Evolutionary conservation across 306 rosid genomes (phyloP).

Genomic region (Notholithocarpus densiflorus): DNA sequence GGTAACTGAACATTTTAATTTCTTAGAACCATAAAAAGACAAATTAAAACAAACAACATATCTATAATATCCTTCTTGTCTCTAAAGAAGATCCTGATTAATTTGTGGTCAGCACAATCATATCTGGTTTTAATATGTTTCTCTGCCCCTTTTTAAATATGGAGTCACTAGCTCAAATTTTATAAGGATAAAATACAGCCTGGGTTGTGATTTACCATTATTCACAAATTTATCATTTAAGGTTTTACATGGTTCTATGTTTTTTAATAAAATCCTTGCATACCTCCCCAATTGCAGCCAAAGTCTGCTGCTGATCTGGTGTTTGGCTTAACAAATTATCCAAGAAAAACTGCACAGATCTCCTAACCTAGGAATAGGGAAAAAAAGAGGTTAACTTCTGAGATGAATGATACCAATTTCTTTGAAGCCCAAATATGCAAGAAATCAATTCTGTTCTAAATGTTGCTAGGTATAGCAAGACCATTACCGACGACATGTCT

Average conservation of each 20-base stretch:
- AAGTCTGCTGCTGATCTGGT: slow-evolving; percentile 66
- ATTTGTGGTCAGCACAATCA: neutral
- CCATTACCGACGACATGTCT: slow-evolving; percentile 60
- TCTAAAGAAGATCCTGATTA: neutral
- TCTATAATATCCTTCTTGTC: neutral
- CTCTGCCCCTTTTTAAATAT: no score
- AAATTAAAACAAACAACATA: neutral
- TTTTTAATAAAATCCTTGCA: slow-evolving; percentile 10
- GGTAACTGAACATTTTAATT: no score
- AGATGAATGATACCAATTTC: neutral
- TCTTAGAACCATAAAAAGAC: no score
- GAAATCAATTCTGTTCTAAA: slow-evolving; percentile 4
- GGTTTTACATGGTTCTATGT: neutral
- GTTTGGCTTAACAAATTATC: slow-evolving; percentile 56
- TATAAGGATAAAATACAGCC: no score
- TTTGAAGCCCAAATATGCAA: neutral
- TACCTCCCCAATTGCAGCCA: slow-evolving; percentile 87
- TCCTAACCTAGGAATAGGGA: slow-evolving; percentile 51
- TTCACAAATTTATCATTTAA: neutral
- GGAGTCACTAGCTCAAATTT: no score
- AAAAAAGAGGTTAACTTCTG: slow-evolving; percentile 1
- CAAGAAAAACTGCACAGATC: slow-evolving; percentile 82
- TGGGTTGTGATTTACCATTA: no score
- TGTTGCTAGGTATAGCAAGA: neutral
- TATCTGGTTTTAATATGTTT: neutral